phyloP scores from a whole-genome alignment of 1,284 basidiomycete genomes.

The Taiwanofungus camphoratus region DNA sequence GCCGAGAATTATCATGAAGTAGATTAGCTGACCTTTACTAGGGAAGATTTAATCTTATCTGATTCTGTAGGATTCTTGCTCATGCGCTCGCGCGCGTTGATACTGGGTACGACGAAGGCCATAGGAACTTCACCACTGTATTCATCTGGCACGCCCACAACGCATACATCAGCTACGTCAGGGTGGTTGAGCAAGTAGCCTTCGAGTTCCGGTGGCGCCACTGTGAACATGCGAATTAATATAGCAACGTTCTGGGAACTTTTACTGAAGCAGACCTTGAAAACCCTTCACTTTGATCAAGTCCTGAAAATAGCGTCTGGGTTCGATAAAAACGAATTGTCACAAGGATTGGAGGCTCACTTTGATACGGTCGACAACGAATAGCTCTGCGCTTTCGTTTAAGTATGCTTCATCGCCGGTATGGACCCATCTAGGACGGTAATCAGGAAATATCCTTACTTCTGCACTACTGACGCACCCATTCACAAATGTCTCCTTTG shows the following conservation, averaged over 20 bases:
- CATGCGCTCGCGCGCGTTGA: slow-evolving; percentile 27
- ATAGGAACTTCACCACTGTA: slow-evolving; percentile 76
- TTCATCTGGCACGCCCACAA: slow-evolving; percentile 73
- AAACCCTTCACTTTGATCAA: slow-evolving; percentile 10
- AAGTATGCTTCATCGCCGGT: slow-evolving; percentile 41
- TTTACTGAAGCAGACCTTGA: slow-evolving; percentile 4
- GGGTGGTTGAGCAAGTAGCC: slow-evolving; percentile 67
- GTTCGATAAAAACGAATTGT: background rate
- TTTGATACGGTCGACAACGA: slow-evolving; percentile 41
- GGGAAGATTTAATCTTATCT: background rate
- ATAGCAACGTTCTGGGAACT: background rate
- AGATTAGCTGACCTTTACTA: slow-evolving; percentile 7
- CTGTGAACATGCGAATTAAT: slow-evolving; percentile 13
- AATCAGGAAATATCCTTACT: background rate
- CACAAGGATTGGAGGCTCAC: slow-evolving; percentile 16
- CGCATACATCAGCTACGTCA: slow-evolving; percentile 67
- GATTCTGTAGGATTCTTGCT: slow-evolving; percentile 5
- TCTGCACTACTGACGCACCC: slow-evolving; percentile 21
- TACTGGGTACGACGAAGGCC: slow-evolving; percentile 61
- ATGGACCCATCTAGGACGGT: slow-evolving; percentile 34
- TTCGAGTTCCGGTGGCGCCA: slow-evolving; percentile 35
- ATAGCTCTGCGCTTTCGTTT: slow-evolving; percentile 34
- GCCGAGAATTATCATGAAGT: background rate
- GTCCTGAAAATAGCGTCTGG: slow-evolving; percentile 2
- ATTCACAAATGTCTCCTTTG: slow-evolving; percentile 38